phyloP scores from a whole-genome alignment of 257 asterid genomes.

The Knoxia roxburghii region DNA sequence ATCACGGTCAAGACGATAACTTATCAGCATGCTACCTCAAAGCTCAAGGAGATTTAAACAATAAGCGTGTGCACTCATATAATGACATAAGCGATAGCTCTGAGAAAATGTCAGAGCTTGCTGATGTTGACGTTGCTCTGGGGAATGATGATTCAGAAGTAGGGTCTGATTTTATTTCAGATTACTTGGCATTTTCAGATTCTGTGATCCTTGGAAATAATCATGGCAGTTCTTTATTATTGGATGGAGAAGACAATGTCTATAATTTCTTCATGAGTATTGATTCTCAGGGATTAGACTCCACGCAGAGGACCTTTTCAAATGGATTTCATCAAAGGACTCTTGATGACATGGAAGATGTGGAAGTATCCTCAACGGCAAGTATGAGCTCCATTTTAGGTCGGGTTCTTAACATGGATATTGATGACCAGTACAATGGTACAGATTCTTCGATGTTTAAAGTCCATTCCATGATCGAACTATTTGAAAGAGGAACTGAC shows the following conservation, averaged over 20 bases:
- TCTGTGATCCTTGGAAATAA: conserved; percentile 59
- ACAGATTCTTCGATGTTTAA: conserved; percentile 41
- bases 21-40: conserved; percentile 14
- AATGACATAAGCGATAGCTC: conserved; percentile 10
- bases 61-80: conserved; percentile 10
- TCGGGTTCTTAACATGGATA: conserved; percentile 68
- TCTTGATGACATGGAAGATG: conserved; percentile 63
- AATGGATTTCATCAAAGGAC: conserved; percentile 29
- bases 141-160: conserved; percentile 34
- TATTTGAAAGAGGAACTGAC: conserved; percentile 31
- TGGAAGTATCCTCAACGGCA: conserved; percentile 72
- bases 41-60: conserved; percentile 4
- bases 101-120: conserved; percentile 15
- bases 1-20: conserved; percentile 13
- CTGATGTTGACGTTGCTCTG: conserved; percentile 21
- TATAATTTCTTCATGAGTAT: conserved; percentile 65
- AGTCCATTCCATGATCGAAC: conserved; percentile 19
- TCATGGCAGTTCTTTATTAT: conserved; percentile 29
- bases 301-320: conserved; percentile 21
- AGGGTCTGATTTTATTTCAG: conserved; percentile 52
- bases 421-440: conserved; percentile 49
- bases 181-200: conserved; percentile 82
- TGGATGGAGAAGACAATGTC: conserved; percentile 54
- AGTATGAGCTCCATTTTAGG: conserved; percentile 86
- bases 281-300: conserved; percentile 35